Conservation (phyloP, 129 eudicot species). For the Ambrosia trifida region DNA sequence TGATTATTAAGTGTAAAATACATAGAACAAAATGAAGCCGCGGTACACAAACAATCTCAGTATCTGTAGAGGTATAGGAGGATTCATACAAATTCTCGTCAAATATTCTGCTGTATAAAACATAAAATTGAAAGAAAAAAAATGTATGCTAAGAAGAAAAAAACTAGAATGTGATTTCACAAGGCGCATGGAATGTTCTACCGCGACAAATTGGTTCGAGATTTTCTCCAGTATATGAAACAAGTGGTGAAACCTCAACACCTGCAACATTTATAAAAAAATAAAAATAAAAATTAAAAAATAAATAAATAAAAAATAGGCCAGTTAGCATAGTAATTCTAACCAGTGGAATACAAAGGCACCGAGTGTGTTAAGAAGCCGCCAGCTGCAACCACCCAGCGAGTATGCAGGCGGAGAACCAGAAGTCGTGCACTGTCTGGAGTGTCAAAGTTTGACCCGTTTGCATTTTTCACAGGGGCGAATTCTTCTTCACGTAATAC, state of each 20-base stretch:
- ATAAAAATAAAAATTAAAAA: too few relatives aligned
- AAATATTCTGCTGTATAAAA: constrained; percentile 21
- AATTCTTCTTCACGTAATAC: constrained; percentile 97
- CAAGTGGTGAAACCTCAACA: constrained; percentile 93
- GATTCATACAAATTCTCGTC: constrained; percentile 39
- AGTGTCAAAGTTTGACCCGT: constrained; percentile 90
- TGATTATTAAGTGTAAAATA: background rate
- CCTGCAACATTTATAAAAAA: constrained; percentile 41
- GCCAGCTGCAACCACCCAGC: constrained; percentile 99
- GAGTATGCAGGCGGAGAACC: constrained; percentile 90
- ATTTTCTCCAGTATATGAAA: constrained; percentile 93
- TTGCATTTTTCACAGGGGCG: constrained; percentile 98
- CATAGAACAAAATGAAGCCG: constrained; percentile 32
- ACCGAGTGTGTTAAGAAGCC: constrained; percentile 98
- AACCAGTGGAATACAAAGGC: constrained; percentile 89
- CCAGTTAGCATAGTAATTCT: too few relatives aligned
- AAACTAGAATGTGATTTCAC: constrained; percentile 81
- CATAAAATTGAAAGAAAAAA: constrained; percentile 2
- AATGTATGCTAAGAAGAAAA: background rate
- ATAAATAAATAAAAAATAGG: too few relatives aligned
- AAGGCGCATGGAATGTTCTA: constrained; percentile 96
- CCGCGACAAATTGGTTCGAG: constrained; percentile 98
- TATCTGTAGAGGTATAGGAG: constrained; percentile 14
- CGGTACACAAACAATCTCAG: constrained; percentile 34
- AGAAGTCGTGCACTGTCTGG: constrained; percentile 95